These are phyloP conservation scores for Aureobasidium namibiae DNA, from an alignment of 2,329 filamentous ascomycete genomes.

Conservation along the genomic window DNA sequence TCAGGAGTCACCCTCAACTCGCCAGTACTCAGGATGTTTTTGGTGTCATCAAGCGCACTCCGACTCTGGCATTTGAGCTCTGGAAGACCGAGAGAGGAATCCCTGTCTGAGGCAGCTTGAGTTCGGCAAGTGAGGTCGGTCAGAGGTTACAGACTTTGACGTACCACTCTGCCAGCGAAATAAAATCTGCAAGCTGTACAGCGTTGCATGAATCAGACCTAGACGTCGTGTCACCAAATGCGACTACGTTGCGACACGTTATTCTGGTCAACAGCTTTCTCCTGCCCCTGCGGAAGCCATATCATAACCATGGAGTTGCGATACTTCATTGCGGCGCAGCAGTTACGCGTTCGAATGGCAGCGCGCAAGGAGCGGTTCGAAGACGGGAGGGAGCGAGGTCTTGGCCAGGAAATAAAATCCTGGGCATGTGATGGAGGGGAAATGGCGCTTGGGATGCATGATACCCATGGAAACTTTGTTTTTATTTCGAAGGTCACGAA, in stretches of 20 bases:
- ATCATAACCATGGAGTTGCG: not conserved
- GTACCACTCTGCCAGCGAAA: not conserved
- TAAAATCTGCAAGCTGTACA: not conserved
- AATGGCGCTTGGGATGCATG: not conserved
- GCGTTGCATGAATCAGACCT: not conserved
- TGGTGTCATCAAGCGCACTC: slow-evolving; percentile 35
- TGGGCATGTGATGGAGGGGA: not conserved
- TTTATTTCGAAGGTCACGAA: not conserved
- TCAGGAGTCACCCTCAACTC: slow-evolving; percentile 38
- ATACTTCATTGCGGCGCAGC: not conserved
- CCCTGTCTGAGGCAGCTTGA: slow-evolving; percentile 23
- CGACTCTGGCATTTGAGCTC: slow-evolving; percentile 40
- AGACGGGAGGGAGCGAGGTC: not conserved
- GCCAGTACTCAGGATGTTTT: slow-evolving; percentile 39
- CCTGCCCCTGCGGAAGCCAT: too few species aligned
- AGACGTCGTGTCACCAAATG: not conserved
- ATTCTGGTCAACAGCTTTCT: not conserved
- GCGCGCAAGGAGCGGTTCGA: not conserved
- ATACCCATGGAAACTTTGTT: not conserved
- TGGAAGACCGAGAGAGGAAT: slow-evolving; percentile 41
- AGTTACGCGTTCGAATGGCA: not conserved
- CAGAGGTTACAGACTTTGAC: not conserved
- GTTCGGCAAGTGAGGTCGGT: not conserved
- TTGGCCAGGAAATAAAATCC: not conserved
- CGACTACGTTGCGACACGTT: not conserved